phyloP scores from a whole-genome alignment of 352 stramenopile species.

The Thalassiosira hispida region DNA sequence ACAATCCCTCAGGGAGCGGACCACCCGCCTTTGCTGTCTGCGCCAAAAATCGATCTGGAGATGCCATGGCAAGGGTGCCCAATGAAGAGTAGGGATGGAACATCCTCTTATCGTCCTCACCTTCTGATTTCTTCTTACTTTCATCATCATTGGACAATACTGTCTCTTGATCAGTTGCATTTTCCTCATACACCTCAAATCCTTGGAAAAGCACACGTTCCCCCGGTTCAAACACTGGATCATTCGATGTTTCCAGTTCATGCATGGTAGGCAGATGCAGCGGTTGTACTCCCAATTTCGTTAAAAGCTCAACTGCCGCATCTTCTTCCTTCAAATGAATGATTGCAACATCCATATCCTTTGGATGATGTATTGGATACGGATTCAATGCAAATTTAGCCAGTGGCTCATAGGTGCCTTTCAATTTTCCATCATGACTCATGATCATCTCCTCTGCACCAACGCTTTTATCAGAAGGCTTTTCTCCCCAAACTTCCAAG shows the following conservation, averaged over 20 bases:
- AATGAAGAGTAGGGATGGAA: slow-evolving; percentile 73
- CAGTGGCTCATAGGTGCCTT: slow-evolving; percentile 45
- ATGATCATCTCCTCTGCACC: slow-evolving; percentile 20
- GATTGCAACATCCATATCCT: slow-evolving; percentile 73
- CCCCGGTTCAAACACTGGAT: slow-evolving; percentile 72
- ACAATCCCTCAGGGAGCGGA: slow-evolving; percentile 78
- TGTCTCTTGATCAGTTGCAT: slow-evolving; percentile 52
- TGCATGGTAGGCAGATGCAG: slow-evolving; percentile 58
- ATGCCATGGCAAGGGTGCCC: slow-evolving; percentile 63
- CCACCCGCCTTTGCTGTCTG: slow-evolving; percentile 57
- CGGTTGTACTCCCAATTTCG: slow-evolving; percentile 67
- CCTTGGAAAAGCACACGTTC: slow-evolving; percentile 79
- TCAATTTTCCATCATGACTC: slow-evolving; percentile 39
- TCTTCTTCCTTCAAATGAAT: slow-evolving; percentile 83
- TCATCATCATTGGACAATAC: slow-evolving; percentile 20
- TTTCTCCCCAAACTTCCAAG: slow-evolving; percentile 42
- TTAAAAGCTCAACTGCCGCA: slow-evolving; percentile 59
- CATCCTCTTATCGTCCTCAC: slow-evolving; percentile 56
- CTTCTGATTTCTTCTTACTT: slow-evolving; percentile 29
- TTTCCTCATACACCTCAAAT: slow-evolving; percentile 61
- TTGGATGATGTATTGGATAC: slow-evolving; percentile 80
- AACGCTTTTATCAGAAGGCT: not conserved
- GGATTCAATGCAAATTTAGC: slow-evolving; percentile 80
- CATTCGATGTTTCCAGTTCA: slow-evolving; percentile 45
- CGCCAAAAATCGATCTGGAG: slow-evolving; percentile 76